A percentile compares a stretch with the other conserved stretches of the same genome.
These are phyloP conservation scores for Calonectria multiphialidica DNA, from an alignment of 2,329 filamentous ascomycete species.

Conservation along the genomic window DNA sequence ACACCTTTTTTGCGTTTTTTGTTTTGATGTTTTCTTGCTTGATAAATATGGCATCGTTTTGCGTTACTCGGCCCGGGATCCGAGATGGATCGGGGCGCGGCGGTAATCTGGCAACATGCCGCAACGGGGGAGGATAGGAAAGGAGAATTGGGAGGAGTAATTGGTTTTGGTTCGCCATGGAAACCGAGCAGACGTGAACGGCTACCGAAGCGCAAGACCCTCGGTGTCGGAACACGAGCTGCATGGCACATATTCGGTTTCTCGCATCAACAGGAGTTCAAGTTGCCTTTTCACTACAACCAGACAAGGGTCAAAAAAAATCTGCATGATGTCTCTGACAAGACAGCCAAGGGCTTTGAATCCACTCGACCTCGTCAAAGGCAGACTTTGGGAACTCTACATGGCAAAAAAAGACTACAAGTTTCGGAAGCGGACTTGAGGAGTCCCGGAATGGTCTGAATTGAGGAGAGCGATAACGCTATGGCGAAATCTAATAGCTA, in stretches of 20 bases:
- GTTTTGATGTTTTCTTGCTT: slow-evolving; percentile 28
- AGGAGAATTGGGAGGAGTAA: slow-evolving; percentile 38
- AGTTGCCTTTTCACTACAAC: slow-evolving; percentile 41
- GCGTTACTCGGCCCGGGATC: slow-evolving; percentile 17
- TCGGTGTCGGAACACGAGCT: slow-evolving; percentile 33
- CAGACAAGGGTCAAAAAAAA: slow-evolving; percentile 29
- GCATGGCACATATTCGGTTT: slow-evolving; percentile 35
- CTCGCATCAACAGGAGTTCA: slow-evolving; percentile 44
- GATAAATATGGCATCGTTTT: slow-evolving; percentile 32
- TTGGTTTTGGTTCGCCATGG: slow-evolving; percentile 42
- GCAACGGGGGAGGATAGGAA: slow-evolving; percentile 12
- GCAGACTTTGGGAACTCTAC: slow-evolving; percentile 41
- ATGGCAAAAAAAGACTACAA: slow-evolving; percentile 37
- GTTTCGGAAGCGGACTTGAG: slow-evolving; percentile 44
- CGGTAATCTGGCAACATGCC: slow-evolving; percentile 22
- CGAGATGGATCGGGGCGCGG: slow-evolving; percentile 19
- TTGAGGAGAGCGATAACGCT: slow-evolving; percentile 50
- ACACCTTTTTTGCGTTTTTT: slow-evolving; percentile 36
- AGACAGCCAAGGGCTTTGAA: slow-evolving; percentile 44
- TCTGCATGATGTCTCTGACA: slow-evolving; percentile 41
- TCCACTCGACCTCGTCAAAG: slow-evolving; percentile 47
- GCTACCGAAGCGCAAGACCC: slow-evolving; percentile 29
- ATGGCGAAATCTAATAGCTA: slow-evolving; percentile 52
- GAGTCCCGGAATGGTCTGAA: slow-evolving; percentile 42
- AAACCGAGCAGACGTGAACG: slow-evolving; percentile 39